Percentiles rank a stretch among this genome's conserved stretches.
phyloP scores from a whole-genome alignment of 805 yeast species.

The Nakazawaea holstii region DNA sequence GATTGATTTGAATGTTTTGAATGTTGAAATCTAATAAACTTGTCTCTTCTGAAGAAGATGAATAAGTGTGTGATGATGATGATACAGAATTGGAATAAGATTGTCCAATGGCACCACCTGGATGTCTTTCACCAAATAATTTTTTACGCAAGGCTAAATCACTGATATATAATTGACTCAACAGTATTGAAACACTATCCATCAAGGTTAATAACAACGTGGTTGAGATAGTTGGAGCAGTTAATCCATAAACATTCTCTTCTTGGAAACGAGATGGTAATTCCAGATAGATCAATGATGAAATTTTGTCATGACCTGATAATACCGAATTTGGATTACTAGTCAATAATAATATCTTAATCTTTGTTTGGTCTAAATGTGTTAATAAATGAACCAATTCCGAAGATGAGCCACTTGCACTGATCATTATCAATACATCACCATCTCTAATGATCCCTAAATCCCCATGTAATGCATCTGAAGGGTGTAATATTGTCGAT shows the following conservation, averaged over 20 bases:
- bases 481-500: constrained; percentile 67
- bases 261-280: constrained; percentile 57
- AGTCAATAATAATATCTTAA: constrained; percentile 53
- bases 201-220: constrained; percentile 71
- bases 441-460: constrained; percentile 62
- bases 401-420: constrained; percentile 81
- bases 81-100: constrained; percentile 22
- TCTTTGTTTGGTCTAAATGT: constrained; percentile 48
- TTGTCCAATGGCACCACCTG: constrained; percentile 87
- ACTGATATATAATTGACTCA: constrained; percentile 59
- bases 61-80: too few relatives aligned
- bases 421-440: constrained; percentile 58
- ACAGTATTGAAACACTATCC: constrained; percentile 72
- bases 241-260: constrained; percentile 62
- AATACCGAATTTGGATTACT: constrained; percentile 54
- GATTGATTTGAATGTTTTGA: constrained; percentile 12
- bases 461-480: constrained; percentile 90
- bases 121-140: constrained; percentile 70
- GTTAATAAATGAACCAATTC: constrained; percentile 58
- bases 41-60: constrained; percentile 13
- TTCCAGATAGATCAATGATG: constrained; percentile 54
- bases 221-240: constrained; percentile 86
- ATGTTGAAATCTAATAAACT: constrained; percentile 31
- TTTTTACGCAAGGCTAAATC: constrained; percentile 49
- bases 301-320: constrained; percentile 43